Conservation (phyloP, 129 eudicot genomes). For the Apium graveolens region DNA sequence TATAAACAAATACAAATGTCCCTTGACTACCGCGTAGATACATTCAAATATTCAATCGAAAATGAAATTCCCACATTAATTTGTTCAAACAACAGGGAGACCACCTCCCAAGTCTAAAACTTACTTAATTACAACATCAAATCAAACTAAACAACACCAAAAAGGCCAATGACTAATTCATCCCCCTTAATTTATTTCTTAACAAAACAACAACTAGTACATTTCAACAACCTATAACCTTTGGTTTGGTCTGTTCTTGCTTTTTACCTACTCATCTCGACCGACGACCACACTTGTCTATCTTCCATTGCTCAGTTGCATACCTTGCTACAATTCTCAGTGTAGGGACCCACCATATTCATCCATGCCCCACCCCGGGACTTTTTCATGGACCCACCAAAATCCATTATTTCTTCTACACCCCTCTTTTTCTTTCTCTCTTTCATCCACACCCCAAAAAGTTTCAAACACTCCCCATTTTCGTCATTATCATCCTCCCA, state of each 20-base stretch:
- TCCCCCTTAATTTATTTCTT: not conserved
- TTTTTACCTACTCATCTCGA: not conserved
- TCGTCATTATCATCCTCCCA: constrained; percentile 27
- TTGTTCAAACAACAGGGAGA: not conserved
- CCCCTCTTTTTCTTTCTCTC: constrained; percentile 58
- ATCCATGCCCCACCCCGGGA: constrained; percentile 26
- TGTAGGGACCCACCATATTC: constrained; percentile 16
- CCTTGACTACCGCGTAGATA: not conserved
- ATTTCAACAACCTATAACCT: not conserved
- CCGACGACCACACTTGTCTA: not conserved
- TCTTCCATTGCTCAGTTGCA: constrained; percentile 33
- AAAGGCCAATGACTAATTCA: constrained; percentile 1
- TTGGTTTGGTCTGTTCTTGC: not conserved
- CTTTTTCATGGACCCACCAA: constrained; percentile 20
- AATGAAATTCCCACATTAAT: not conserved
- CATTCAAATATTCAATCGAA: not conserved
- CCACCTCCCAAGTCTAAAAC: not conserved
- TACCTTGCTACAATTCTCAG: constrained; percentile 41
- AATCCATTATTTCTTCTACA: constrained; percentile 24
- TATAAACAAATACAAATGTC: not conserved
- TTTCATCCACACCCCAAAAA: constrained; percentile 82
- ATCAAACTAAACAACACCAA: not conserved
- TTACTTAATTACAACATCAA: not conserved
- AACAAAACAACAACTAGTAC: not conserved
- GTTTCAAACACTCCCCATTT: constrained; percentile 40